A percentile compares a stretch with the other conserved stretches of the same genome.
Conservation (phyloP, 768 basidiomycete genomes). For the Epithele typhae region DNA sequence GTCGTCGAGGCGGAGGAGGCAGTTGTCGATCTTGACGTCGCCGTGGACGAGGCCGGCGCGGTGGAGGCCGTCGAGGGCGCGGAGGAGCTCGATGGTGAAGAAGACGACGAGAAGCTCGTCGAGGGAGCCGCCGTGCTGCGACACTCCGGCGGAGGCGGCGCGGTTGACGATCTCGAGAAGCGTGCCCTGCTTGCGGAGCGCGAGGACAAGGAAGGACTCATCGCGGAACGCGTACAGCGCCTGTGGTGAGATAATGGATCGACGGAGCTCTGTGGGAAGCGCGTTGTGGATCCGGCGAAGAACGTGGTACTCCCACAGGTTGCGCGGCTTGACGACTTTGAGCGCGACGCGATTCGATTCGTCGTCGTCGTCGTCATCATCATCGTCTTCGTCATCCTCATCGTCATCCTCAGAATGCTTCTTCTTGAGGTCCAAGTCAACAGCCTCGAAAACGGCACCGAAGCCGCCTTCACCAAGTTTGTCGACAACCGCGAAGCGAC, state of each 20-base stretch:
- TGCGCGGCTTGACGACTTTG: conserved; percentile 87
- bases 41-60: conserved; percentile 87
- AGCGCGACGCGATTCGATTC: conserved; percentile 66
- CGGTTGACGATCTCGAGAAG: conserved; percentile 90
- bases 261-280: conserved; percentile 53
- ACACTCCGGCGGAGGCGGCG: conserved; percentile 68
- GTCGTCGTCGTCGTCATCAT: conserved; percentile 53
- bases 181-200: conserved; percentile 87
- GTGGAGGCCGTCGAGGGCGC: conserved; percentile 81
- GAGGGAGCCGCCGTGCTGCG: conserved; percentile 74
- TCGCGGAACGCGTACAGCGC: conserved; percentile 81
- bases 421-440: conserved; percentile 38
- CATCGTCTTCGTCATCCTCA: conserved; percentile 40
- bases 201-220: conserved; percentile 87
- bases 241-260: conserved; percentile 73
- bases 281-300: conserved; percentile 71
- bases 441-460: conserved; percentile 89
- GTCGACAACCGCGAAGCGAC: conserved; percentile 64
- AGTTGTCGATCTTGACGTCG: conserved; percentile 99
- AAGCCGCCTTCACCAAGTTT: conserved; percentile 98
- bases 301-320: conserved; percentile 89
- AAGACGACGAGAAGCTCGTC: conserved; percentile 95
- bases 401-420: conserved; percentile 39
- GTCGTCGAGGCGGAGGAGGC: conserved; percentile 87
- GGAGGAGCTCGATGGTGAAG: conserved; percentile 88